Evolutionary conservation across 23 red algal genomes (phyloP), one percentile per base, ranked within the genome.

Genomic region (Rhodosorus marinus): DNA sequence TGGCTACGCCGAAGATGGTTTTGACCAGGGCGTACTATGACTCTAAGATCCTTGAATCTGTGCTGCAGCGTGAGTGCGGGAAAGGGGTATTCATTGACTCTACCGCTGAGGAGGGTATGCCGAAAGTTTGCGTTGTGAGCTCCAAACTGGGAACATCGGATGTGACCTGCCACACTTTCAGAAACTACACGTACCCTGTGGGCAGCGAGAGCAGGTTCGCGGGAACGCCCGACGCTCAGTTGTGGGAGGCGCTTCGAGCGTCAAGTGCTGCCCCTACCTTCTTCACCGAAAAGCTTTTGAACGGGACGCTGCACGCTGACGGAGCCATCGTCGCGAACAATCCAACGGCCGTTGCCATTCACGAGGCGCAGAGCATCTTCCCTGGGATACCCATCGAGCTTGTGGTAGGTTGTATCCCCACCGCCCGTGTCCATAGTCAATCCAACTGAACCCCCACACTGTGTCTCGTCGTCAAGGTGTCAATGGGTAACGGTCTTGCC

Each of bases 281-380:
- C 48, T 93, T 93, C 48, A 59, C 76, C 24, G 86, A 93, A 57
- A 71, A 83, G 33, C 32, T 55, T 24, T 35, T 93, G 9, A 71
- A 88, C 49, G 86, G 86, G 20, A 69, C 77, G 29, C 47, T 93
- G 27, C 74, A 93, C 69, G 86, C 86, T 1, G 86, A 93, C 34
- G 86, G 86, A 27, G 86, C 86, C 24, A 64, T 93, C 20, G 75
- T 93, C 4, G 86, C 86, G 1, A 93, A 93, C 26, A 93, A 93
- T 30, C 86, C 86, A 0, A 74, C 86, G 14, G 86, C 74, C 20
- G 66, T 93, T 20, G 86, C 86, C 2, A 51, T 81, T 25, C 86
- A 93, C 49, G 86, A 93, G 71, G 65, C 76, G 2, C 69, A 75
- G 29, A 64, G 67, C 62, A 72, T 93, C 43, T 93, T 70, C 29